Conservation (phyloP, 176 grass and related monocot species). For the Poa pratensis region DNA sequence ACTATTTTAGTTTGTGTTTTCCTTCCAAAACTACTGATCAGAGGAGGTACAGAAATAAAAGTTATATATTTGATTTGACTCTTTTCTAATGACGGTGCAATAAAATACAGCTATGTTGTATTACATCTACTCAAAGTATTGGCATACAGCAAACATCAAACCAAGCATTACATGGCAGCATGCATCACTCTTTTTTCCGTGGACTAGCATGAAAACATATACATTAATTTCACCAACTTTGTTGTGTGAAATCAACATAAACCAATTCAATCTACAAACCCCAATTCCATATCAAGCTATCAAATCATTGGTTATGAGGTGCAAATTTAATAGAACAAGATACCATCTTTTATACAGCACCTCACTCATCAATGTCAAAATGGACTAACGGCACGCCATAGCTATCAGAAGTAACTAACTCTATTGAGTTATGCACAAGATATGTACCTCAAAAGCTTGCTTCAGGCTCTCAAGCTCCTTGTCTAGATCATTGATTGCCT, state of each 20-base stretch:
- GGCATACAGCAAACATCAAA: not conserved
- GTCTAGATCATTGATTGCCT: slow-evolving; percentile 58
- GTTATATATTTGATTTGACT: not conserved
- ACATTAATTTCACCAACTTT: not conserved
- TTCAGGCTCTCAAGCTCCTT: slow-evolving; percentile 54
- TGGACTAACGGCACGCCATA: not conserved
- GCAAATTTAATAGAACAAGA: slow-evolving; percentile 3
- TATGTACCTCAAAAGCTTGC: slow-evolving; percentile 55
- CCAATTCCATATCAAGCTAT: slow-evolving; percentile 1
- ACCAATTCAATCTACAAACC: slow-evolving; percentile 3
- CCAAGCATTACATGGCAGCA: slow-evolving; percentile 3
- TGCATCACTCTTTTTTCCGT: not conserved
- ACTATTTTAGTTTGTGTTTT: not conserved
- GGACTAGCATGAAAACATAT: not conserved
- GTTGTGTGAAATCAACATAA: not conserved
- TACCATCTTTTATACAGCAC: not conserved
- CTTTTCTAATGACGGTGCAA: not conserved
- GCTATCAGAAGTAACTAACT: slow-evolving; percentile 14
- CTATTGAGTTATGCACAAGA: not conserved
- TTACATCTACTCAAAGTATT: not conserved
- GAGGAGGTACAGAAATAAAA: not conserved
- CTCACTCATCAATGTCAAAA: not conserved
- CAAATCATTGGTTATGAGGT: not conserved
- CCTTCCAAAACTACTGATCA: slow-evolving; percentile 6
- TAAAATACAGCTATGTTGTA: not conserved